These are phyloP conservation scores for Fusarium mundagurra DNA, from an alignment of 2,329 filamentous ascomycete species.

Conservation along the genomic window DNA sequence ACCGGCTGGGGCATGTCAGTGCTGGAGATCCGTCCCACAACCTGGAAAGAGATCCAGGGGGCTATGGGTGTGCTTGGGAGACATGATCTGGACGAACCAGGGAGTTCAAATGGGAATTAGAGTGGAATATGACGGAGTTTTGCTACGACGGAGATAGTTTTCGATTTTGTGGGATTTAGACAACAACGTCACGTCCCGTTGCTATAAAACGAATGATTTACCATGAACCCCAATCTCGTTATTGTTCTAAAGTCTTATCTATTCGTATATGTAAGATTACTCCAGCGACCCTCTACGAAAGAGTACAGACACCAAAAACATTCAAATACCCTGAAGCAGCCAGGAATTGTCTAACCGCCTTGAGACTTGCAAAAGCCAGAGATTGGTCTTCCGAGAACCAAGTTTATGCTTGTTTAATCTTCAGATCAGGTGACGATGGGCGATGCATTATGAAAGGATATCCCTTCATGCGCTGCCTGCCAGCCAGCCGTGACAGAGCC, in stretches of 20 bases:
- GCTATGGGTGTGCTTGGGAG: slow-evolving; percentile 41
- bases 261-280: background rate
- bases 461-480: background rate
- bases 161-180: background rate
- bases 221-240: background rate
- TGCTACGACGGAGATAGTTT: background rate
- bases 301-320: background rate
- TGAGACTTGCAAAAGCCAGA: background rate
- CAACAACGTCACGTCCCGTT: background rate
- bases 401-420: background rate
- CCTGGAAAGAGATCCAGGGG: slow-evolving; percentile 45
- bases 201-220: background rate
- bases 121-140: background rate
- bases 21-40: slow-evolving; percentile 40
- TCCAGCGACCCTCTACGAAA: background rate
- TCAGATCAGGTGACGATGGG: background rate
- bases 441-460: background rate
- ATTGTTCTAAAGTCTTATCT: background rate
- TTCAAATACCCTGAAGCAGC: background rate
- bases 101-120: background rate
- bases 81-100: slow-evolving; percentile 41
- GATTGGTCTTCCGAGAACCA: background rate
- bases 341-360: no score
- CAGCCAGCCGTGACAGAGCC: no score
- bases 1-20: slow-evolving; percentile 41